Percentiles rank a stretch among this genome's conserved stretches.
Evolutionary conservation across 2,329 filamentous ascomycete genomes (phyloP).

Genomic region (Stagonosporopsis vannaccii): DNA sequence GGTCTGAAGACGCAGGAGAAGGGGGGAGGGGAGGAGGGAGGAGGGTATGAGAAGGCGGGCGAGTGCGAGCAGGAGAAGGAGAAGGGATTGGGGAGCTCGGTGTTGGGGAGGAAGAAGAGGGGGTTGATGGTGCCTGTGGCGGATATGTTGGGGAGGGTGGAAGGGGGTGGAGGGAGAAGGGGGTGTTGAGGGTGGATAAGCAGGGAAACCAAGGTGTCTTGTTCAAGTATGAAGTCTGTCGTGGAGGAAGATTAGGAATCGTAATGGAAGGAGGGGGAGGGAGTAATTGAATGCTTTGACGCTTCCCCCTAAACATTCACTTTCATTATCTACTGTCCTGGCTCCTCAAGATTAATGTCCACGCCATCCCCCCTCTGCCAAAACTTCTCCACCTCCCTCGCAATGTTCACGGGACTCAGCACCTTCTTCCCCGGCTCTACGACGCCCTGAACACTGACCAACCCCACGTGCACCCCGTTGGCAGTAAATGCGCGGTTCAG

Average conservation of each 20-base stretch:
- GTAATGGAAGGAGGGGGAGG: too few species aligned
- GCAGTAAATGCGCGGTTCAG: slow-evolving; percentile 52
- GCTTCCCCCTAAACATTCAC: too few species aligned
- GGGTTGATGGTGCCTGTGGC: slow-evolving; percentile 29
- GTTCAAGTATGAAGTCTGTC: too few species aligned
- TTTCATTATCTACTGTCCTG: neutral
- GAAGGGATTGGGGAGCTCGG: slow-evolving; percentile 20
- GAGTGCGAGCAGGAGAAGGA: neutral
- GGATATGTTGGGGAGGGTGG: slow-evolving; percentile 27
- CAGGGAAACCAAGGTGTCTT: too few species aligned
- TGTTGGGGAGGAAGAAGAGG: slow-evolving; percentile 25
- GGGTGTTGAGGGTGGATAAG: too few species aligned
- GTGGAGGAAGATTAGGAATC: too few species aligned
- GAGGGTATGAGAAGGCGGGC: neutral
- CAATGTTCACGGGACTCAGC: slow-evolving; percentile 57
- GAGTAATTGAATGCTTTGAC: too few species aligned
- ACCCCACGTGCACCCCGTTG: slow-evolving; percentile 56
- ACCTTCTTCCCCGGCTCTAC: slow-evolving; percentile 52
- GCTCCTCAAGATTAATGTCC: slow-evolving; percentile 50
- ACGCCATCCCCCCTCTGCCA: slow-evolving; percentile 50
- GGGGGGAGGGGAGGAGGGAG: neutral
- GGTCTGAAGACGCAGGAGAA: neutral
- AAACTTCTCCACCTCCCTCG: slow-evolving; percentile 54
- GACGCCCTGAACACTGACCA: slow-evolving; percentile 56
- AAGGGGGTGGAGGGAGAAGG: neutral